phyloP scores from a whole-genome alignment of 495 filamentous ascomycete species.

The Lophium mytilinum region DNA sequence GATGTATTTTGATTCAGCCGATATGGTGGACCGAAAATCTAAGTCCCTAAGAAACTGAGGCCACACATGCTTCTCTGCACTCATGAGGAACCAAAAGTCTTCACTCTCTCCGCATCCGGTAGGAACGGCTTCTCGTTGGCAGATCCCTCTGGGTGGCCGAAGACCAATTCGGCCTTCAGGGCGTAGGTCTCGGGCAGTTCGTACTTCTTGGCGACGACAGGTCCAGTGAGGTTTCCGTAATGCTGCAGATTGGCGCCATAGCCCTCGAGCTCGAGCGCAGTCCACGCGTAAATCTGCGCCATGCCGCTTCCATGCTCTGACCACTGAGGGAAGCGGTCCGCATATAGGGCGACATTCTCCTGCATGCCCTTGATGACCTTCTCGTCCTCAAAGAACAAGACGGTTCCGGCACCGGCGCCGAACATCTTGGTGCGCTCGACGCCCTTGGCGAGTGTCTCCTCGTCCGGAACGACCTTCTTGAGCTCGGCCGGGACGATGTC shows the following conservation, averaged over 20 bases:
- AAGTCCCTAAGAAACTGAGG: no score
- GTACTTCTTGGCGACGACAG: conserved; percentile 10
- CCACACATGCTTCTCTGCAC: no score
- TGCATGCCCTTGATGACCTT: conserved; percentile 9
- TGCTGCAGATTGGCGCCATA: conserved; percentile 16
- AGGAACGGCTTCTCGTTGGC: conserved; percentile 10
- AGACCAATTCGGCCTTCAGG: conserved; percentile 16
- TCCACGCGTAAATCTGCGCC: conserved; percentile 19
- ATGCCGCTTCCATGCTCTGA: conserved; percentile 17
- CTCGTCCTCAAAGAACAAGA: conserved; percentile 18
- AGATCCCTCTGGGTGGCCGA: conserved; percentile 7
- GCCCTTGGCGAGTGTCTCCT: conserved; percentile 3
- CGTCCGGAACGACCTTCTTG: not conserved
- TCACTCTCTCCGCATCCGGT: conserved; percentile 8
- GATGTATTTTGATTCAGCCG: no score
- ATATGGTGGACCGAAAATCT: no score
- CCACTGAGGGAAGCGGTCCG: conserved; percentile 12
- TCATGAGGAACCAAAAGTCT: conserved; percentile 5
- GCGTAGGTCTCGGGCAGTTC: conserved; percentile 8
- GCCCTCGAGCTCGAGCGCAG: conserved; percentile 16
- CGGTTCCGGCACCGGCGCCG: conserved; percentile 11
- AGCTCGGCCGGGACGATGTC: conserved; percentile 19
- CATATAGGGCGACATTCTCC: conserved; percentile 7
- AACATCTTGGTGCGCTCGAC: conserved; percentile 16
- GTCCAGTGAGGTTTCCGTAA: conserved; percentile 12